Conservation (phyloP, 2,329 filamentous ascomycete genomes). For the Aureobasidium sp. region DNA sequence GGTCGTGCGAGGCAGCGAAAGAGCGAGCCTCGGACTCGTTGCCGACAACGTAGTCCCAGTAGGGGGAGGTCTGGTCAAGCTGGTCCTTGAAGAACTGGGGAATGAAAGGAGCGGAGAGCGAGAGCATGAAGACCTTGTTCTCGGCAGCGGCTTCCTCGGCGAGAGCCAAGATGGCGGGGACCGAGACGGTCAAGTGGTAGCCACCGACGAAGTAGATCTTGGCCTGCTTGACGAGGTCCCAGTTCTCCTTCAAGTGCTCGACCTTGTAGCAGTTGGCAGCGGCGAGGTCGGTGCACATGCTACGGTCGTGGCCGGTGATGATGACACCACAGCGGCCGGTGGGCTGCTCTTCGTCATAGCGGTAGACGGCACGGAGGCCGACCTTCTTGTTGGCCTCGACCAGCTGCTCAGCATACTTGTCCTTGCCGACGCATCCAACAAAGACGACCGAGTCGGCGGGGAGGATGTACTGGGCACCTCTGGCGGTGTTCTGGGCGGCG, state of each 20-base stretch:
- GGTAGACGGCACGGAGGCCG: slow-evolving; percentile 90
- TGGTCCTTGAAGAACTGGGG: slow-evolving; percentile 96
- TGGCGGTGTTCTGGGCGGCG: slow-evolving; percentile 93
- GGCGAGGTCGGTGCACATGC: slow-evolving; percentile 87
- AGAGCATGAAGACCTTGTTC: slow-evolving; percentile 89
- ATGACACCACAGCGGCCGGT: slow-evolving; percentile 94
- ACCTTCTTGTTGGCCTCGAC: slow-evolving; percentile 77
- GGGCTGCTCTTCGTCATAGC: slow-evolving; percentile 71
- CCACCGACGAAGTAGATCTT: slow-evolving; percentile 89
- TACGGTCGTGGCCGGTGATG: slow-evolving; percentile 94
- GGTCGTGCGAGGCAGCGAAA: slow-evolving; percentile 74
- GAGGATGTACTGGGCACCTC: slow-evolving; percentile 89
- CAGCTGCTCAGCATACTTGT: slow-evolving; percentile 90
- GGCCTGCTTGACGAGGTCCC: slow-evolving; percentile 82
- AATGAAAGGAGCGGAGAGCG: slow-evolving; percentile 92
- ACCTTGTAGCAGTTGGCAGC: slow-evolving; percentile 96
- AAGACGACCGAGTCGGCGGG: slow-evolving; percentile 83
- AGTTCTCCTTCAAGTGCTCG: slow-evolving; percentile 90
- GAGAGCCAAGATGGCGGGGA: slow-evolving; percentile 79
- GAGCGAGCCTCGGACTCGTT: slow-evolving; percentile 92
- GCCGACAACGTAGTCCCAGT: slow-evolving; percentile 93
- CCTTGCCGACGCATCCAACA: slow-evolving; percentile 86
- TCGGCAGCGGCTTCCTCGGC: slow-evolving; percentile 80
- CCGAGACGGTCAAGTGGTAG: slow-evolving; percentile 95
- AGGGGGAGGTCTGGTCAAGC: slow-evolving; percentile 74